A percentile compares a stretch with the other conserved stretches of the same genome.
These are phyloP conservation scores for Cyclanthera cordifolia DNA, from an alignment of 306 rosid genomes.

Conservation along the genomic window DNA sequence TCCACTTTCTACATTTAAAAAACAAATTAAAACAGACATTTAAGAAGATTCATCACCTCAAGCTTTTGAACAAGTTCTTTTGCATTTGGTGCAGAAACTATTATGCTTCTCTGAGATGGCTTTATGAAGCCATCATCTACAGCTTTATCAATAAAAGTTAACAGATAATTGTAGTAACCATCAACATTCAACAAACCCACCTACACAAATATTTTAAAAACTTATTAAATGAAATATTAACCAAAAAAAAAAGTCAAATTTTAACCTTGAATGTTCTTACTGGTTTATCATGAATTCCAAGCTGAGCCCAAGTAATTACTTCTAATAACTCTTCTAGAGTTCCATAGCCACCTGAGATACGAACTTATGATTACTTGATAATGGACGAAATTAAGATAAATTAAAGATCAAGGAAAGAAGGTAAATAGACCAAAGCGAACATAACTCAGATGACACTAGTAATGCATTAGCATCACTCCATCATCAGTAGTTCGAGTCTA, in stretches of 20 bases:
- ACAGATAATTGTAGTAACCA: constrained; percentile 43
- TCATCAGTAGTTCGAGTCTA: no score
- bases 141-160: constrained; percentile 45
- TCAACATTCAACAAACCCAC: constrained; percentile 51
- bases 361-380: no score
- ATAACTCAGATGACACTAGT: no score
- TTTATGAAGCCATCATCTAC: constrained; percentile 55
- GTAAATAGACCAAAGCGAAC: no score
- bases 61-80: constrained; percentile 51
- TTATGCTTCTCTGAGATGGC: constrained; percentile 43
- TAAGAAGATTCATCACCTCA: no score
- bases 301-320: constrained; percentile 54
- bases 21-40: no score
- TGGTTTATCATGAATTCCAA: constrained; percentile 54
- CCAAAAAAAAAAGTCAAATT: neutral
- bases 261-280: constrained; percentile 16
- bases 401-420: no score
- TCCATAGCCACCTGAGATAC: constrained; percentile 24
- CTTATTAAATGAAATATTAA: no score
- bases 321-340: constrained; percentile 30
- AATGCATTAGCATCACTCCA: no score
- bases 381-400: no score
- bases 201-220: constrained; percentile 1
- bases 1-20: no score
- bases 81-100: constrained; percentile 42